Evolutionary conservation across 371 early-diverging fungal genomes (phyloP).

Genomic region (Apophysomyces trapeziformis): DNA sequence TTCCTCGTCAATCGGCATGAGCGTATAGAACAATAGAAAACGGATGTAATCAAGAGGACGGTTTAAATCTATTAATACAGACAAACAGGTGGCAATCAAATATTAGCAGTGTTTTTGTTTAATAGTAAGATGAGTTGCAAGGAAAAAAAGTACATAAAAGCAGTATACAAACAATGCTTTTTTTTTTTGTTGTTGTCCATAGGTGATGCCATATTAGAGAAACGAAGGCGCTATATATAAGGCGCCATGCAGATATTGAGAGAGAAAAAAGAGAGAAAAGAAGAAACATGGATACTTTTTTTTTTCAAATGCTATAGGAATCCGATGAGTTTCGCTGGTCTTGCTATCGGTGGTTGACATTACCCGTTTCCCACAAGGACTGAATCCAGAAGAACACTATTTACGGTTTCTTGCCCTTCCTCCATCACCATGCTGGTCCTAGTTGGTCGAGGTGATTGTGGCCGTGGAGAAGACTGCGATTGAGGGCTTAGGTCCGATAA

Average conservation of each 20-base stretch:
- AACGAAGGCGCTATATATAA: not conserved
- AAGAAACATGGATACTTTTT: slow-evolving; percentile 7
- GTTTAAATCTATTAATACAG: too few species aligned
- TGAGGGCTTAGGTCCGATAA: not conserved
- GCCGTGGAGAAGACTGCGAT: slow-evolving; percentile 1
- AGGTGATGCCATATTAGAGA: slow-evolving; percentile 12
- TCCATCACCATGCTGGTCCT: not conserved
- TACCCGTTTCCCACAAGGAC: slow-evolving; percentile 8
- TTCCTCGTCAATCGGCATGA: too few species aligned
- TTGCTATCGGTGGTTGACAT: not conserved
- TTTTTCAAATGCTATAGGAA: slow-evolving; percentile 7
- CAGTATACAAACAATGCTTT: slow-evolving; percentile 11
- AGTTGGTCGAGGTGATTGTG: not conserved
- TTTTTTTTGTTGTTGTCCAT: slow-evolving; percentile 10
- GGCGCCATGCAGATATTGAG: slow-evolving; percentile 6
- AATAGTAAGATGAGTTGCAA: slow-evolving; percentile 6
- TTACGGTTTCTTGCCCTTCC: slow-evolving; percentile 1
- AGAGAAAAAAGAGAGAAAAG: not conserved
- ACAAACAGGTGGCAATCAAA: not conserved
- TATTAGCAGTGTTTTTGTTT: slow-evolving; percentile 7
- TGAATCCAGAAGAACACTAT: slow-evolving; percentile 7
- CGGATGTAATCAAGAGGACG: too few species aligned
- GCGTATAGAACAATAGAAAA: too few species aligned
- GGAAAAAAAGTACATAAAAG: slow-evolving; percentile 9
- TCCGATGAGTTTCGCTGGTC: not conserved